Base-by-base conservation (phyloP, 148 eudicot species). In the Chenopodium quinoa region DNA sequence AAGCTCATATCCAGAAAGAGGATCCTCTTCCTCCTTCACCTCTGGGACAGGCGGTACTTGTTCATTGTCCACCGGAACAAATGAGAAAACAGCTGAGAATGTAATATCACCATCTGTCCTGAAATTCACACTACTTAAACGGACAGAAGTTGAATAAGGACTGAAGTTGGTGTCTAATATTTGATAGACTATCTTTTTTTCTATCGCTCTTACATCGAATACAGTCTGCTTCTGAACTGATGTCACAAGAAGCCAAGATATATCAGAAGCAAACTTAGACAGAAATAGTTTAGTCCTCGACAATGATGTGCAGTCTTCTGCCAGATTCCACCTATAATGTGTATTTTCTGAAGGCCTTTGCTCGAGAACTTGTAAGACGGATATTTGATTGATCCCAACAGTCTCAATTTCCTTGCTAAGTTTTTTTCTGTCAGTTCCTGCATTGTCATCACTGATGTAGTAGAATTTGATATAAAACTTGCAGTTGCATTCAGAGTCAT, bases 211-310 rank as follows among this genome's bases (percentile, higher is more conserved):
- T 4, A 97, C 89, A 40, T 94, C 92, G 64, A 94, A 94, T 2
- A 85, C 90, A 25, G 89, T 82, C 73, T 89, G 87, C 48, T 87
- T 97, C 75, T 79, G 82, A 60, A 91, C 85, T 69, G 99, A 97
- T 27, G 98, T 79, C 32, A 92, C 94, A 22, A 92, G 47, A 34
- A 97, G 73, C 99, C 99, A 97, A 63, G 99, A 44, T 11, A 97
- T 77, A 52, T 97, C 99, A 29, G 88, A 52, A 19, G 87, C 83
- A 65, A 97, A 97, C 84, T 83, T 97, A 9, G 95, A 91, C 0
- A 89, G 78, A 74, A 90, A 88, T 79, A 97, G 84, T 75, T 86
- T 89, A 31, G 83, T 87, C 75, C 86, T 85, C n/a, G 90, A 83
- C n/a, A 88, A 79, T 9, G 95, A 86, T 32, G 84, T 84, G 81